Conservation (phyloP, 2,329 filamentous ascomycete species). For the Ambrosiella beaveri region DNA sequence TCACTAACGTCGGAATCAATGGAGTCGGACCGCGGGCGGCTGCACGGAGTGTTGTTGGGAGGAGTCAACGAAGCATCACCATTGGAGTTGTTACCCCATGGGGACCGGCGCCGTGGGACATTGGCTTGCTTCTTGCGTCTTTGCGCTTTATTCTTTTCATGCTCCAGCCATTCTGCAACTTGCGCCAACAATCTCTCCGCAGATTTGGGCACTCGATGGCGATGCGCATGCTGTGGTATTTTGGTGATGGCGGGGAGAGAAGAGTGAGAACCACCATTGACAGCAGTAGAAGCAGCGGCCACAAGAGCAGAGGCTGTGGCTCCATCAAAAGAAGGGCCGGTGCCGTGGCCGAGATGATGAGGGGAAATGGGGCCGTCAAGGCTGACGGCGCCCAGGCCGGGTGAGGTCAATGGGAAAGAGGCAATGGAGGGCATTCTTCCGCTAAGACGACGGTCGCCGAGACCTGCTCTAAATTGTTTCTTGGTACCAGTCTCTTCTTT, state of each 20-base stretch:
- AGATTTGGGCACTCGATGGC: constrained; percentile 8
- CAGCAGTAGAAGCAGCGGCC: not conserved
- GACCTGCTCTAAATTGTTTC: constrained; percentile 23
- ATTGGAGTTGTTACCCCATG: constrained; percentile 9
- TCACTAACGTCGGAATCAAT: constrained; percentile 45
- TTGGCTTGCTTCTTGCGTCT: constrained; percentile 31
- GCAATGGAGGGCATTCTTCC: constrained; percentile 18
- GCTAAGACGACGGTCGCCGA: constrained; percentile 24
- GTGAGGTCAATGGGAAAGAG: constrained; percentile 8
- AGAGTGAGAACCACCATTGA: not conserved
- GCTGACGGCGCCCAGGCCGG: not conserved
- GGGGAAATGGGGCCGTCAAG: constrained; percentile 7
- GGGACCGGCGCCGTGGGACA: constrained; percentile 24
- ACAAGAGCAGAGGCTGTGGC: not conserved
- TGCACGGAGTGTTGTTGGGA: not conserved
- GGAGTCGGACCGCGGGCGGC: constrained; percentile 31
- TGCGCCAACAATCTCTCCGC: constrained; percentile 50
- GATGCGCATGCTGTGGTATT: constrained; percentile 7
- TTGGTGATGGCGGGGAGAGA: constrained; percentile 14
- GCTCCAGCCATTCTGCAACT: constrained; percentile 67
- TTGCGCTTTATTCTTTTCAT: constrained; percentile 49
- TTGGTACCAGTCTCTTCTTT: constrained; percentile 18
- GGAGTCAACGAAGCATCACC: not conserved
- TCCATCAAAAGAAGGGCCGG: constrained; percentile 17
- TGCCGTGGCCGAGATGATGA: not conserved